Percentiles rank a stretch among this genome's conserved stretches.
phyloP scores from a whole-genome alignment of 75 land plant genomes.

The Isoetes taiwanensis region DNA sequence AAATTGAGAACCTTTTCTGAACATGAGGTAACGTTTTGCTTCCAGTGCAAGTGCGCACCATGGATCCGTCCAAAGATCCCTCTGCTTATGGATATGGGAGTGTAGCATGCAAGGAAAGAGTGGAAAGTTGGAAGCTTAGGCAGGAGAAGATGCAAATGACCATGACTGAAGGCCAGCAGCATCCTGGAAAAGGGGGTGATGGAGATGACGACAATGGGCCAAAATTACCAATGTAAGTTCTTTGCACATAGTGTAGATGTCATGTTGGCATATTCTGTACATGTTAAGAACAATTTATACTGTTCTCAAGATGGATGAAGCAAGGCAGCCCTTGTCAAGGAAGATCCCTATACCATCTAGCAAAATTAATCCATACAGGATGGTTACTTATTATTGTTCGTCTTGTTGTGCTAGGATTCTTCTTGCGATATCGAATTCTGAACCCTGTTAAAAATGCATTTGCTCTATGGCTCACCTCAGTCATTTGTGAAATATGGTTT shows the following conservation, averaged over 20 bases:
- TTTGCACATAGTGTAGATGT: background rate
- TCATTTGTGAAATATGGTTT: conserved; percentile 85
- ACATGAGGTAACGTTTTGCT: too few relatives aligned
- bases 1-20: too few relatives aligned
- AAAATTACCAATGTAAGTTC: conserved; percentile 66
- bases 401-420: conserved; percentile 57
- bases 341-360: conserved; percentile 54
- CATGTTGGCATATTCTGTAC: background rate
- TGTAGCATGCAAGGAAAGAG: conserved; percentile 89
- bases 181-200: conserved; percentile 31
- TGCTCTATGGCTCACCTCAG: conserved; percentile 62
- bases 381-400: conserved; percentile 71
- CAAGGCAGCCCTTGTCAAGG: conserved; percentile 56
- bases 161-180: conserved; percentile 37
- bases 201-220: conserved; percentile 47
- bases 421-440: conserved; percentile 57
- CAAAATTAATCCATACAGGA: conserved; percentile 62
- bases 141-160: conserved; percentile 63
- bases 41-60: conserved; percentile 62
- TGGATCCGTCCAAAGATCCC: conserved; percentile 88
- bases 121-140: conserved; percentile 75
- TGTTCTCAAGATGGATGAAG: conserved; percentile 64
- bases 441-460: conserved; percentile 69
- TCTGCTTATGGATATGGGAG: conserved; percentile 95
- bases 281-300: background rate